phyloP scores from a whole-genome alignment of 2,329 filamentous ascomycete genomes.

The Fusarium sp. region DNA sequence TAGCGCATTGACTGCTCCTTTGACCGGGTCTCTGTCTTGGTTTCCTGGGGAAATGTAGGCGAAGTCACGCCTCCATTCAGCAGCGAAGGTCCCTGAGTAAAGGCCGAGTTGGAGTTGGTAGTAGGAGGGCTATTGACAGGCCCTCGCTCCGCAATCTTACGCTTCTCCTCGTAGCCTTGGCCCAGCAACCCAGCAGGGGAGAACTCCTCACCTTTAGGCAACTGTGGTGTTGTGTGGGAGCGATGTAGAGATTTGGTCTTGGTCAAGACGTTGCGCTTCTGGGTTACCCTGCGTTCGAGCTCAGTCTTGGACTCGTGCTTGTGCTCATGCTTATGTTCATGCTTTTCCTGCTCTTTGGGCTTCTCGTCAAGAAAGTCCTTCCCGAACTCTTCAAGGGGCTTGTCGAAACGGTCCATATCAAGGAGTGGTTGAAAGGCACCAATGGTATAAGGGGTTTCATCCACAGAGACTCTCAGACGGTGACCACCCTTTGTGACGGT shows the following conservation, averaged over 20 bases:
- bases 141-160: slow-evolving; percentile 50
- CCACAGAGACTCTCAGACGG: slow-evolving; percentile 51
- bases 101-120: slow-evolving; percentile 49
- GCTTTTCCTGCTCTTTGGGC: slow-evolving; percentile 19
- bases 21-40: slow-evolving; percentile 48
- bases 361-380: slow-evolving; percentile 52
- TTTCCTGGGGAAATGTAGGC: slow-evolving; percentile 36
- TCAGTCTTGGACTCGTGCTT: slow-evolving; percentile 24
- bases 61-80: slow-evolving; percentile 57
- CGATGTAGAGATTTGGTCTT: slow-evolving; percentile 47
- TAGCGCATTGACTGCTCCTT: slow-evolving; percentile 52
- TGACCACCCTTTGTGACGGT: slow-evolving; percentile 41
- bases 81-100: slow-evolving; percentile 68
- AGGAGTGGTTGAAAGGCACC: slow-evolving; percentile 77
- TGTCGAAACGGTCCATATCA: slow-evolving; percentile 70
- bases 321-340: slow-evolving; percentile 24
- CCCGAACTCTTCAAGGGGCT: slow-evolving; percentile 62
- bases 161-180: slow-evolving; percentile 59
- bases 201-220: slow-evolving; percentile 54
- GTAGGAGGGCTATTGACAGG: slow-evolving; percentile 43
- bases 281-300: slow-evolving; percentile 28
- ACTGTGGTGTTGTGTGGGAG: slow-evolving; percentile 17
- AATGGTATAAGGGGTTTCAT: slow-evolving; percentile 70
- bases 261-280: slow-evolving; percentile 18
- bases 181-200: slow-evolving; percentile 64